These are phyloP conservation scores for Candida koratica DNA, from an alignment of 805 yeast genomes.

Conservation along the genomic window DNA sequence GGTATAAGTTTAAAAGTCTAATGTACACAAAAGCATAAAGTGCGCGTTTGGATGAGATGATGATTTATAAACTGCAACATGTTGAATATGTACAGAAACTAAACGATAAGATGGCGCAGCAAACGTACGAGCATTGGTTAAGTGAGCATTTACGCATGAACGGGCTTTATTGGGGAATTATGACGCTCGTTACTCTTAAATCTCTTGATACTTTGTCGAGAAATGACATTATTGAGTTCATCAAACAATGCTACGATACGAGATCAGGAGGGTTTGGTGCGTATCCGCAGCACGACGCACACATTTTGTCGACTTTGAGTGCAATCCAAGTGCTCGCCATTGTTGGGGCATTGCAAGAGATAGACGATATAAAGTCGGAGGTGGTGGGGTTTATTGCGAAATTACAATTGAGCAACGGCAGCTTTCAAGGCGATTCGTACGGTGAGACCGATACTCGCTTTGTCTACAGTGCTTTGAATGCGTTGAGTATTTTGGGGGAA, in stretches of 20 bases:
- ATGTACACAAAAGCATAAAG: not conserved
- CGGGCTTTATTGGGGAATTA: constrained; percentile 94
- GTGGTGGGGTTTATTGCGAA: constrained; percentile 25
- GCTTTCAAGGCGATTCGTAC: constrained; percentile 83
- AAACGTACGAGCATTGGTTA: constrained; percentile 76
- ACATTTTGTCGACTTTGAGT: constrained; percentile 76
- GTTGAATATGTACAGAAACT: constrained; percentile 33
- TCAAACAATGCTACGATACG: constrained; percentile 58
- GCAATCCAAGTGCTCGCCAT: constrained; percentile 78
- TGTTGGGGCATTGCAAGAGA: constrained; percentile 52
- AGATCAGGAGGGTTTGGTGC: constrained; percentile 82
- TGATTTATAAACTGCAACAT: constrained; percentile 21
- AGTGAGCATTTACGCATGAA: constrained; percentile 86
- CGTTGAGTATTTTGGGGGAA: constrained; percentile 64
- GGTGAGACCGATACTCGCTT: constrained; percentile 94
- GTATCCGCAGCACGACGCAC: constrained; percentile 85
- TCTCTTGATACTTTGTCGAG: constrained; percentile 52
- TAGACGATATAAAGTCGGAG: constrained; percentile 30
- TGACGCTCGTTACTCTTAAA: constrained; percentile 62
- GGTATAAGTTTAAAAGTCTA: constrained; percentile 6
- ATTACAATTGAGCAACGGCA: constrained; percentile 60
- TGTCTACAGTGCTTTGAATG: constrained; percentile 74
- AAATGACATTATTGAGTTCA: constrained; percentile 63
- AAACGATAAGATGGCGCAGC: constrained; percentile 32
- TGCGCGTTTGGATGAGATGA: no score